Base-by-base conservation (phyloP, 768 basidiomycete genomes). In the Amanita molliuscula region DNA sequence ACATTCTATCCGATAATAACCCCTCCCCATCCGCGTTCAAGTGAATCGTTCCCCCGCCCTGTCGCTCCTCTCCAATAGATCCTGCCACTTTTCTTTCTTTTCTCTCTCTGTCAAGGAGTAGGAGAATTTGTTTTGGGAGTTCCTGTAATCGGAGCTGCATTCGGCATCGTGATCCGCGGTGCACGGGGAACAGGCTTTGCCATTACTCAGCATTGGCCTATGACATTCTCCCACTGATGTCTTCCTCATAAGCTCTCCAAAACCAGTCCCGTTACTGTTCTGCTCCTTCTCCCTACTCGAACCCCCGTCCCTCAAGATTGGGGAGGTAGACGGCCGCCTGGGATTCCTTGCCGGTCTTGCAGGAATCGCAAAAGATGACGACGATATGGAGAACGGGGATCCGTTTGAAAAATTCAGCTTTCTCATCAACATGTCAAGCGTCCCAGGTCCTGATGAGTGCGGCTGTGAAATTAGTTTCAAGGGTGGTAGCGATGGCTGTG, bases 21-120 rank as follows among this genome's bases (percentile, higher is more conserved):
- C 55, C 59, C 16, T 65, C 69, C 6, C 69, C 67, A 29, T 43
- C 41, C 15, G 41, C 49, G 16, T 68, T 75, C 5, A 88, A 59
- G 56, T 79, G 82, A 48, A 88, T 59, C 47, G 87, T 89, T 38
- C 87, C 87, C 1, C 87, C 87, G 87, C 87, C 45, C 65, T 63
- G 36, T 73, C 82, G 57, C 85, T 87, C 56, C 75, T 70, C 59
- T 77, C 73, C 53, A 88, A 63, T 48, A 88, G 57, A 53, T 81
- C 80, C 49, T 84, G 75, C 85, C 84, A 88, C 57, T 76, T 77
- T 10, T 74, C 77, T 6, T 74, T 73, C 67, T 89, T 89, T 66
- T 89, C 84, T 57, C 76, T 65, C 60, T 86, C 82, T 21, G 78
- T 78, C 60, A 81, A 62, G n/a, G 40, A 6, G 18, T 11, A 10